Evolutionary conservation across 371 early-diverging fungal species (phyloP).

Genomic region (Massospora cicadina): DNA sequence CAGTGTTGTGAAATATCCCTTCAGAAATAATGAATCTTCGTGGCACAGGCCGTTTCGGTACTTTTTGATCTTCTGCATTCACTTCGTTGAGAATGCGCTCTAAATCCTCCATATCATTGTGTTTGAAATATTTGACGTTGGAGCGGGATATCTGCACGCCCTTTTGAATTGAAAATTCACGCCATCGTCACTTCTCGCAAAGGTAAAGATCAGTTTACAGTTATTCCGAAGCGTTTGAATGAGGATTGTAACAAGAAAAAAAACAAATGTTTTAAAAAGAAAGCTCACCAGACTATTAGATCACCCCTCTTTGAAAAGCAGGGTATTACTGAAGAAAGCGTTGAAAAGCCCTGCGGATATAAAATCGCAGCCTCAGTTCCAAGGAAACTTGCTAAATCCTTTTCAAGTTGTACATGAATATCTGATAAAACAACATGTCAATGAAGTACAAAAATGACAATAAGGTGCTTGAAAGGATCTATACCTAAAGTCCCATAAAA

Average conservation of each 20-base stretch:
- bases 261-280: slow-evolving; percentile 14
- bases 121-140: slow-evolving; percentile 75
- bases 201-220: no score
- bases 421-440: no score
- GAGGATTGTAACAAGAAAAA: slow-evolving; percentile 1
- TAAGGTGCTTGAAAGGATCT: background rate
- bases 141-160: slow-evolving; percentile 82
- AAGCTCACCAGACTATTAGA: slow-evolving; percentile 63
- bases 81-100: slow-evolving; percentile 72
- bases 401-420: slow-evolving; percentile 94
- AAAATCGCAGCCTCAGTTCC: slow-evolving; percentile 88
- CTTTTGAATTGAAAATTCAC: slow-evolving; percentile 79
- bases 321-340: slow-evolving; percentile 87
- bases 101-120: slow-evolving; percentile 92
- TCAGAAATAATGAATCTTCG: slow-evolving; percentile 93
- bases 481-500: slow-evolving; percentile 94
- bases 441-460: background rate
- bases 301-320: slow-evolving; percentile 97
- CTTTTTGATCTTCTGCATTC: slow-evolving; percentile 28
- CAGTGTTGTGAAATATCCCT: slow-evolving; percentile 87
- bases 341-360: slow-evolving; percentile 95
- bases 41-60: slow-evolving; percentile 59
- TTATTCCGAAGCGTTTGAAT: no score
- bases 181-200: slow-evolving; percentile 55
- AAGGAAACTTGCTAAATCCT: slow-evolving; percentile 69